Conservation (phyloP, 805 yeast genomes). For the Metschnikowia amazonensis region DNA sequence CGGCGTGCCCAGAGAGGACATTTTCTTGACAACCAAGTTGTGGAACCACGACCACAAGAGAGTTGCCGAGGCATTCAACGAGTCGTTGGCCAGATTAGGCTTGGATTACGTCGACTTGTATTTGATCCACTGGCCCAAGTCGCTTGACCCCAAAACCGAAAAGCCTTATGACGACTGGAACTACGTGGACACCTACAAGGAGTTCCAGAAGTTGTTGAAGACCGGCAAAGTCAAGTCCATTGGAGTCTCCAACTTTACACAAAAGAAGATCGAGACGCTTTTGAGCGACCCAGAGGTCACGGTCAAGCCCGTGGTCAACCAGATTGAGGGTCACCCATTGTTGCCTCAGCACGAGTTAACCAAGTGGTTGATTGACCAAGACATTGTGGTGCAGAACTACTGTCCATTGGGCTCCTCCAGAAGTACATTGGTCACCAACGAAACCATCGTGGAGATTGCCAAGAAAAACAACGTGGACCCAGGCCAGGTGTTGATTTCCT, state of each 20-base stretch:
- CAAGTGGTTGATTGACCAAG: conserved; percentile 13
- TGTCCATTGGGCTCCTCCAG: conserved; percentile 19
- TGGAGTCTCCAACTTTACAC: conserved; percentile 20
- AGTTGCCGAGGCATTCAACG: conserved; percentile 13
- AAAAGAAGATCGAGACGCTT: conserved; percentile 12
- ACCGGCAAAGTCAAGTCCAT: conserved; percentile 18
- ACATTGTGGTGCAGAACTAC: conserved; percentile 17
- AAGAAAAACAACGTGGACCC: conserved; percentile 16
- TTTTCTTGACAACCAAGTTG: conserved; percentile 19
- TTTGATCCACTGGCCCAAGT: conserved; percentile 20
- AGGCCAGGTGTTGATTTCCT: conserved; percentile 19
- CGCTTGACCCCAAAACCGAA: conserved; percentile 12
- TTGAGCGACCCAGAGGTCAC: conserved; percentile 18
- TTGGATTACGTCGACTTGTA: conserved; percentile 19
- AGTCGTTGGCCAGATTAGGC: conserved; percentile 16
- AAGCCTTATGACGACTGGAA: conserved; percentile 13
- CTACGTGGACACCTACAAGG: conserved; percentile 33
- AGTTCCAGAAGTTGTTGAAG: conserved; percentile 29
- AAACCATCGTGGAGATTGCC: conserved; percentile 14
- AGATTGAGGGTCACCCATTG: conserved; percentile 20
- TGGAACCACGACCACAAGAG: conserved; percentile 16
- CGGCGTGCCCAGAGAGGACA: conserved; percentile 17
- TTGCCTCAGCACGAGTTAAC: conserved; percentile 18
- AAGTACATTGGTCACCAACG: conserved; percentile 15
- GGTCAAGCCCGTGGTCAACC: conserved; percentile 20